Base-by-base conservation (phyloP, 1,284 basidiomycete species). In the Chalciporus sp. region DNA sequence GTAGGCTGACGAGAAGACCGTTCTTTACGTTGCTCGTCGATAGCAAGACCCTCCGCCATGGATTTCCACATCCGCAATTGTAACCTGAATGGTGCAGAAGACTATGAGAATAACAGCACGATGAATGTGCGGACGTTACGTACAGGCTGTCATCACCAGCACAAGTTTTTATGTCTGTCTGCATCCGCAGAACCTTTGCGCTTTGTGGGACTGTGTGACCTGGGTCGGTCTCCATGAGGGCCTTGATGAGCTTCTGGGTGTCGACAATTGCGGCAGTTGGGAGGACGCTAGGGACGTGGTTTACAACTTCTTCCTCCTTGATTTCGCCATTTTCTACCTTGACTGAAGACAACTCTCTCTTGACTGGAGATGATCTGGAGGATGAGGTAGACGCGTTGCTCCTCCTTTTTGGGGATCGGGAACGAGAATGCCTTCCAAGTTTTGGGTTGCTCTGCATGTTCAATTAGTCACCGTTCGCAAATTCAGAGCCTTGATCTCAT, bases 131-230 rank as follows among this genome's bases (percentile, higher is more conserved):
- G 7, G 20, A 7, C 28, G 3, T 7, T 8, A 59, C 67, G 55
- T 45, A 72, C 67, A 71, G 56, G 37, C 70, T 72, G 39, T 69
- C 68, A 47, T 69, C 71, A 2, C 68, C 68, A 2, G 71, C 66
- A 37, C 68, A 69, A 7, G 63, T 57, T 16, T 40, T 57, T 11
- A 57, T 60, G 42, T 65, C 67, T 4, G 56, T 62, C 23, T 70
- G 69, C 64, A 72, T 65, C 33, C 26, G 58, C 48, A 69, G 23
- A 14, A 58, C 44, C 29, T 55, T 67, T 47, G 68, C 68, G 12
- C 57, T 71, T 5, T 50, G 47, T 14, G 68, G 62, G 27, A 71
- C 56, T 20, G 55, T 65, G n/a, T 47, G 9, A 3, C 67, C 65
- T 0, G 67, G 47, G 4, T 10, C 23, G 17, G 49, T 57, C 40